phyloP scores from a whole-genome alignment of 1,139 yeast species.

The Sugiyamaella novakii region DNA sequence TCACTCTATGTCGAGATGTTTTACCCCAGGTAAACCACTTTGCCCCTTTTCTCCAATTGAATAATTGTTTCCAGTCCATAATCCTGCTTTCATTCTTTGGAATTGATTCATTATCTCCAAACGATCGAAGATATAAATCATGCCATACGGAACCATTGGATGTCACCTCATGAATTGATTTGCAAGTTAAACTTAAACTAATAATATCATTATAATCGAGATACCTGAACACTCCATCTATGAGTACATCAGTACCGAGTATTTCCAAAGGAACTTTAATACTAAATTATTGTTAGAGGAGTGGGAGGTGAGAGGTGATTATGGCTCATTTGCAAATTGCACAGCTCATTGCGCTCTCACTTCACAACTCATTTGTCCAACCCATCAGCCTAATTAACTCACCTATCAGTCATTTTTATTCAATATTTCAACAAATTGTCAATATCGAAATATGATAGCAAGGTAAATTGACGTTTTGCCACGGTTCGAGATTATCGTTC shows the following conservation, averaged over 20 bases:
- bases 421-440: too few relatives aligned
- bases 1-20: constrained; percentile 24
- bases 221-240: constrained; percentile 36
- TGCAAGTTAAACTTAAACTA: constrained; percentile 31
- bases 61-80: constrained; percentile 56
- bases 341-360: neutral
- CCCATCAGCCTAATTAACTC: neutral
- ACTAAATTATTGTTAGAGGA: neutral
- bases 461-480: neutral
- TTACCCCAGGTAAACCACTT: constrained; percentile 68
- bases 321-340: too few relatives aligned
- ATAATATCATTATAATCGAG: constrained; percentile 32
- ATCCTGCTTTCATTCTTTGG: constrained; percentile 6
- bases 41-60: constrained; percentile 47
- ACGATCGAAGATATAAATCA: constrained; percentile 33
- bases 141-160: constrained; percentile 39
- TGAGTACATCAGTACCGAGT: constrained; percentile 38
- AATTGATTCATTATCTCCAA: constrained; percentile 26
- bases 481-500: neutral
- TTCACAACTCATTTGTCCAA: neutral
- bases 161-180: constrained; percentile 26
- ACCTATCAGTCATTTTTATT: neutral
- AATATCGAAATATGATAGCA: neutral
- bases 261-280: constrained; percentile 8
- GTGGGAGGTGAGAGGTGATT: too few relatives aligned